Evolutionary conservation across 495 filamentous ascomycete species (phyloP), one percentile per base, ranked within the genome.

Genomic region (Podospora australis): DNA sequence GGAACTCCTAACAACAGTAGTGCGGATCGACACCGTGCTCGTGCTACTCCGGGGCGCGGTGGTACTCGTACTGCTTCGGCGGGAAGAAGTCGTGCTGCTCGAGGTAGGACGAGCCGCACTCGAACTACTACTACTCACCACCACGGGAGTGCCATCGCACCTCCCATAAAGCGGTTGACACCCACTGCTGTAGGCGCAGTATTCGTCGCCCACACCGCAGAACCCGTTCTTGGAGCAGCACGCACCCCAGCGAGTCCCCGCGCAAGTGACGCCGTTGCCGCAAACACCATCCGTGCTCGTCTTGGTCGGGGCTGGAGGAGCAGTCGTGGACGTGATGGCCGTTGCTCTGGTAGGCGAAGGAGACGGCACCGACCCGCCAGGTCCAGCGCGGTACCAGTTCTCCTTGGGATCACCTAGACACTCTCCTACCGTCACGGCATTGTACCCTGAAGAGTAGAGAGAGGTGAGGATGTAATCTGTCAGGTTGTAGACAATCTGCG

Each of bases 401-500:
- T 74, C 75, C 0, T 62, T 53, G 2, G 84, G 77, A 56, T 90
- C 84, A 10, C 78, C 82, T 14, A 91, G 68, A 63, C 87, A 90
- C 53, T 87, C 75, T 2, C 85, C 87, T 20, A 88, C 76, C 26
- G 87, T 86, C 26, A 88, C 84, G 9, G 77, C 70, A 32, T 68
- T 71, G 56, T 78, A 92, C 1, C 86, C 86, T 11, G 76, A 67
- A 2, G 60, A 34, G 49, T 68, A 64, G 19, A 87, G 68, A 3
- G 68, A 73, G 24, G 78, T 69, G 16, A 94, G 66, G 70, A 90
- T 84, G 59, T 88, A 83, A 42, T 81, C 75, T 0, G 85, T 87
- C 53, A 94, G 73, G 54, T 87, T 88, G 52, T 85, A 78, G 7
- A 84, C 87, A 11, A 80, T 84, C 58, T 89, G 81, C 20, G 81